phyloP scores from a whole-genome alignment of 768 basidiomycete genomes.

The Suillus brevipes region DNA sequence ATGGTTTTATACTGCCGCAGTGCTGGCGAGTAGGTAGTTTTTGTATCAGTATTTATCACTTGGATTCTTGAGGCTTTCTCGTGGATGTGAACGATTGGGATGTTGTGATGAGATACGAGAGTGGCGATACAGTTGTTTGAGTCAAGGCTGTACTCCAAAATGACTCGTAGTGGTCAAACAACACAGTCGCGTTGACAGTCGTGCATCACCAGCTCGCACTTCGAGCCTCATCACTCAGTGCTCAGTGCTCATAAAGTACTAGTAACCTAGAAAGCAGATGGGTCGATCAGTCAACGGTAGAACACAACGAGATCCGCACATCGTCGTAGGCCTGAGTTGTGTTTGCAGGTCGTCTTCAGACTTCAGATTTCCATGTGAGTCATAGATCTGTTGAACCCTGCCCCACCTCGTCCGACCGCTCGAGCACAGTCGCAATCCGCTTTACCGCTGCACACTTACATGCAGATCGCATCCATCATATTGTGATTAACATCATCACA shows the following conservation, averaged over 20 bases:
- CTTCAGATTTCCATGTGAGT: background rate
- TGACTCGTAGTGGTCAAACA: background rate
- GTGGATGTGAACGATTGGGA: background rate
- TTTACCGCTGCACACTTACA: background rate
- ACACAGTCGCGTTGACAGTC: background rate
- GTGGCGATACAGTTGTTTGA: background rate
- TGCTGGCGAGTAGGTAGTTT: constrained; percentile 20
- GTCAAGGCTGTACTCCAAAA: background rate
- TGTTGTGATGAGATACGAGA: background rate
- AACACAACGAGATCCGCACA: background rate
- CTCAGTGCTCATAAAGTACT: background rate
- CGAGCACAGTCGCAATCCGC: background rate
- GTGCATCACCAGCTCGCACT: background rate
- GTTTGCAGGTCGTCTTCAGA: background rate
- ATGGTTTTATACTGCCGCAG: background rate
- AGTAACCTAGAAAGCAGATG: background rate
- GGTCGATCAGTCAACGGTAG: background rate
- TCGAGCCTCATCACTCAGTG: background rate
- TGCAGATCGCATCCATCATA: background rate
- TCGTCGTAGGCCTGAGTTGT: background rate
- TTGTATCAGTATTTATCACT: constrained; percentile 1
- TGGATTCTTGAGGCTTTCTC: background rate
- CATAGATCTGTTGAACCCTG: background rate
- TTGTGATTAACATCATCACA: background rate
- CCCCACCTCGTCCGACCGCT: background rate